These are phyloP conservation scores for Kurtzmaniella quercitrusa DNA, from an alignment of 1,139 yeast genomes.

Conservation along the genomic window DNA sequence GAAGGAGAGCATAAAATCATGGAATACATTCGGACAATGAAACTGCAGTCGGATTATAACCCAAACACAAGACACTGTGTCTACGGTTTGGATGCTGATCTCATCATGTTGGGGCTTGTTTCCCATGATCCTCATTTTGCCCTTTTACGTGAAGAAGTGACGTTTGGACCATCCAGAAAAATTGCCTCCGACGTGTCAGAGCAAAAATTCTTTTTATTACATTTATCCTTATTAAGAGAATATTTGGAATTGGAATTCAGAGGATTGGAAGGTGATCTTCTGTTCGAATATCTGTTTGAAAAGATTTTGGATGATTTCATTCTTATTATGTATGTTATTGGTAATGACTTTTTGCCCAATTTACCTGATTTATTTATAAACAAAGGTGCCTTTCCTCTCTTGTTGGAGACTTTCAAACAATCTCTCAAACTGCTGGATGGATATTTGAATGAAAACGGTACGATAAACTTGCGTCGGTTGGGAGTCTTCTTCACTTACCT, in stretches of 20 bases:
- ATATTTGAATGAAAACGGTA: conserved; percentile 79
- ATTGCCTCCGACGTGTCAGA: conserved; percentile 54
- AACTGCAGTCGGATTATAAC: conserved; percentile 69
- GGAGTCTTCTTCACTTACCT: conserved; percentile 68
- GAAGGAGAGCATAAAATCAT: conserved; percentile 99
- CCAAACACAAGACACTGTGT: conserved; percentile 92
- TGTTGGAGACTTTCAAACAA: conserved; percentile 82
- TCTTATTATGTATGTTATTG: conserved; percentile 87
- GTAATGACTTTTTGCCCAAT: conserved; percentile 98
- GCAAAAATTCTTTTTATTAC: conserved; percentile 79
- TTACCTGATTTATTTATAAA: conserved; percentile 90
- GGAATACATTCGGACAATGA: conserved; percentile 84
- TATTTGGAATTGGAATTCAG: conserved; percentile 82
- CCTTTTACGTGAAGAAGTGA: conserved; percentile 90
- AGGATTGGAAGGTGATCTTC: conserved; percentile 58
- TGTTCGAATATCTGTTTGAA: conserved; percentile 81
- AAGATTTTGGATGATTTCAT: conserved; percentile 89
- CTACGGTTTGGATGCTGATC: conserved; percentile 96
- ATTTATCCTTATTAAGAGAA: conserved; percentile 83
- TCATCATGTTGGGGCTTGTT: conserved; percentile 93
- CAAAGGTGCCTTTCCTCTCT: conserved; percentile 92
- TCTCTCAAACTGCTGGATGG: conserved; percentile 74
- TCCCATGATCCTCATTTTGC: conserved; percentile 97
- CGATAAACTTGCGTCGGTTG: conserved; percentile 69
- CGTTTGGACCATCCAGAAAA: conserved; percentile 63